A percentile compares a stretch with the other conserved stretches of the same genome.
phyloP scores from a whole-genome alignment of 148 eudicot genomes.

The Silene conica region DNA sequence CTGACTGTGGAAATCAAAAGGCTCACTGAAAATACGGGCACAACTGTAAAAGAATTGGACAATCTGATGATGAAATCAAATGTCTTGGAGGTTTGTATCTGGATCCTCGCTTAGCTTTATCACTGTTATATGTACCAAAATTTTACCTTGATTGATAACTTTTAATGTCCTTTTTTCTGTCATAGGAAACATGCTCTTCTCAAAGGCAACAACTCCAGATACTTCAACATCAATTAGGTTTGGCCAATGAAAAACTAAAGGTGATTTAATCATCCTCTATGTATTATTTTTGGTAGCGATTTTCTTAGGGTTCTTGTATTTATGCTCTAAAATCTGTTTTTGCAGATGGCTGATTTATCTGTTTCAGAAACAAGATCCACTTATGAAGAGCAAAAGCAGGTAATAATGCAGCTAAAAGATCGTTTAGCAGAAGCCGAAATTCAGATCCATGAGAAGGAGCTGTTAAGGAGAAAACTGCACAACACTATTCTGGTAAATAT shows the following conservation, averaged over 20 bases:
- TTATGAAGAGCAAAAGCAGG: constrained; percentile 42
- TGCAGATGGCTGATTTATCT: constrained; percentile 64
- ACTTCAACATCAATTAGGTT: constrained; percentile 46
- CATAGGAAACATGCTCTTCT: constrained; percentile 54
- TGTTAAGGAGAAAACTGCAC: constrained; percentile 63
- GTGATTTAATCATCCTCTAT: constrained; percentile 20
- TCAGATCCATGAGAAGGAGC: constrained; percentile 57
- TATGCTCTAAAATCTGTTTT: neutral
- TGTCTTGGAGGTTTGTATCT: constrained; percentile 56
- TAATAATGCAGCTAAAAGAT: constrained; percentile 35
- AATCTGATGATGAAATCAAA: constrained; percentile 42
- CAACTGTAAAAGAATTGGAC: constrained; percentile 50
- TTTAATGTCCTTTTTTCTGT: neutral
- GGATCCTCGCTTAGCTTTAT: neutral
- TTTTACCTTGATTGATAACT: neutral
- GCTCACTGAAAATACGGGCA: constrained; percentile 53
- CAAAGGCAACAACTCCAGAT: constrained; percentile 46
- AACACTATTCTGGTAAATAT: constrained; percentile 63
- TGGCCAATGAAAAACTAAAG: constrained; percentile 65
- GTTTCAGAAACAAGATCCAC: constrained; percentile 42
- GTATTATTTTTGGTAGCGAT: neutral
- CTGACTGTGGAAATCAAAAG: constrained; percentile 40
- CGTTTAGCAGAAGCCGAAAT: constrained; percentile 56
- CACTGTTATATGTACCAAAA: neutral
- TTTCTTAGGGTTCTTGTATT: neutral